Evolutionary conservation across 2,329 filamentous ascomycete genomes (phyloP), one percentile per base, ranked within the genome.

Genomic region (Neobulgaria alba): DNA sequence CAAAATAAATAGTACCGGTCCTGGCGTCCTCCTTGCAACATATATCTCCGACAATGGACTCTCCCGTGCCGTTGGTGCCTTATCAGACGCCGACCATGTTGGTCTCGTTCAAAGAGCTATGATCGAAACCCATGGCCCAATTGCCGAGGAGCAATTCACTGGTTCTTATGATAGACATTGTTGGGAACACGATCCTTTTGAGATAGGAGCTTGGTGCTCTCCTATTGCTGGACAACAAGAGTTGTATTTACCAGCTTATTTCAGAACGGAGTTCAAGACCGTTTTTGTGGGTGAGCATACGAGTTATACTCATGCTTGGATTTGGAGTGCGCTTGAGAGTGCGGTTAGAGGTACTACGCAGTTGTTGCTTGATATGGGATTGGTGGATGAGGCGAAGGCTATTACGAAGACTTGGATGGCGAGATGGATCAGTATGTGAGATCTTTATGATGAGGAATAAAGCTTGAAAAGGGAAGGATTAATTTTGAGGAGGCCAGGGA

Each of bases 281-380:
- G 75, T 85, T 29, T 83, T 84, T 45, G 64, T 82, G 3, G 75
- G 75, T 2, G 81, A 85, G 57, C 79, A 85, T 55, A 84, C 80
- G 0, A 75, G 71, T 7, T 83, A 79, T 55, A 85, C 81, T 0
- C 81, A 85, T 54, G 79, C 78, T 1, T 84, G 79, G 79, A 80
- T 83, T 36, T 72, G 73, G 23, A 75, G 71, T 3, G 80, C 81
- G 1, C 62, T 85, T 3, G 80, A 85, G 55, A 80, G 74, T 10
- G 79, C 76, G 0, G 73, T 84, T 2, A 66, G 81, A 1, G 77
- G 80, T 0, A 74, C 76, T 0, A 68, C 76, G 4, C 78, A 85
- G 59, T 49, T 84, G 46, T 60, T 84, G 57, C 62, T 82, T 15
- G 72, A 77, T 53, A 61, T 83, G 53, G 80, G 80, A 0, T 57